A percentile compares a stretch with the other conserved stretches of the same genome.
These are phyloP conservation scores for Cornus kousa DNA, from an alignment of 148 eudicot genomes.

Conservation along the genomic window DNA sequence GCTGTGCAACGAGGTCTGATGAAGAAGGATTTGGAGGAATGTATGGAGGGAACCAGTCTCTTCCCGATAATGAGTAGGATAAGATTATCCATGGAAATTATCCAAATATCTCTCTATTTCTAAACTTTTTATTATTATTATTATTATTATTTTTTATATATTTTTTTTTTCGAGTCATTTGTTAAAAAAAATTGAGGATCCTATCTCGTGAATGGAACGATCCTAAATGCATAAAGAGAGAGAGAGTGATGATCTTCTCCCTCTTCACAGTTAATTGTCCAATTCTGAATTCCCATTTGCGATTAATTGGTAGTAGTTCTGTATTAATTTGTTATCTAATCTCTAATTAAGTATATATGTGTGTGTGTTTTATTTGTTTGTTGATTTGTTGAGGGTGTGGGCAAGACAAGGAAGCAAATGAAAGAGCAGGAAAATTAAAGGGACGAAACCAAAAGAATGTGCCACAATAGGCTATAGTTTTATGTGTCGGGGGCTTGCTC, in stretches of 20 bases:
- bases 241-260: no score
- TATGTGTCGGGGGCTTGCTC: neutral
- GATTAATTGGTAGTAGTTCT: neutral
- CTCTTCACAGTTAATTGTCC: no score
- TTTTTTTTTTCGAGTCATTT: no score
- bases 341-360: neutral
- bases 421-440: slow-evolving; percentile 46
- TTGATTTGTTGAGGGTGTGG: slow-evolving; percentile 17
- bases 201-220: no score
- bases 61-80: slow-evolving; percentile 26
- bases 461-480: neutral
- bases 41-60: slow-evolving; percentile 39
- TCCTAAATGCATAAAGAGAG: no score
- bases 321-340: neutral
- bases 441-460: slow-evolving; percentile 23
- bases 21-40: slow-evolving; percentile 83
- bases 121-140: no score
- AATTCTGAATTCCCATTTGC: no score
- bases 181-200: no score
- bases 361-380: no score
- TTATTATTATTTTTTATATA: no score
- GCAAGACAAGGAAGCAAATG: slow-evolving; percentile 49
- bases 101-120: slow-evolving; percentile 20
- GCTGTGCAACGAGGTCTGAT: slow-evolving; percentile 66
- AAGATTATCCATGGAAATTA: slow-evolving; percentile 37